Conservation (phyloP, 495 filamentous ascomycete genomes). For the Hypomontagnella submonticulosa region DNA sequence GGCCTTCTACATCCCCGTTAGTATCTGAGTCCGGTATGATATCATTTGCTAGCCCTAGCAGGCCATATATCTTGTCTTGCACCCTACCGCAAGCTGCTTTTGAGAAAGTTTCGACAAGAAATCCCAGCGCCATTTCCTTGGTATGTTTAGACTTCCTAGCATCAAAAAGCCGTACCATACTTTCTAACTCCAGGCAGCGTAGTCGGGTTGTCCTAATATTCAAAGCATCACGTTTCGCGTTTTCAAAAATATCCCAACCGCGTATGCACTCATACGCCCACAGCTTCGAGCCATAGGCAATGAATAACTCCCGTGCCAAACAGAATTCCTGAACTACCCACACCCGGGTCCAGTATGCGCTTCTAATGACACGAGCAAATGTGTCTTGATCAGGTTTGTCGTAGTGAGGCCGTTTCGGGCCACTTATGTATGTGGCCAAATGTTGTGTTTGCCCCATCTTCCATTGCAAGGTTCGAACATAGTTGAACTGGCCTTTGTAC, state of each 20-base stretch:
- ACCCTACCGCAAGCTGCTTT: conserved; percentile 1
- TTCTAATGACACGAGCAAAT: background rate
- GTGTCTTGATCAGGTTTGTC: background rate
- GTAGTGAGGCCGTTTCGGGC: background rate
- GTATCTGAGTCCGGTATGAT: background rate
- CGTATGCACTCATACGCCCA: background rate
- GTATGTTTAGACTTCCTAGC: background rate
- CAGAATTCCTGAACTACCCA: conserved; percentile 18
- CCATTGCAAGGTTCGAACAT: conserved; percentile 7
- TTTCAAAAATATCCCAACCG: background rate
- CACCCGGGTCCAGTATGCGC: conserved; percentile 11
- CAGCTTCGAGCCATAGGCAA: background rate
- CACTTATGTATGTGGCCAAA: background rate
- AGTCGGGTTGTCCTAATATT: too few species aligned
- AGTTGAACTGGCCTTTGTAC: background rate
- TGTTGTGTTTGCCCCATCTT: background rate
- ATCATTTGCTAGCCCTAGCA: conserved; percentile 13
- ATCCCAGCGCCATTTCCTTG: conserved; percentile 2
- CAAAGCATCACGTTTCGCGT: too few species aligned
- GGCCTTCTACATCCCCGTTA: background rate
- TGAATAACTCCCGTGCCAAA: background rate
- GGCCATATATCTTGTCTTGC: conserved; percentile 8
- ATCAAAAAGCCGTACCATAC: conserved; percentile 4
- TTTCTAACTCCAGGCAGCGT: background rate
- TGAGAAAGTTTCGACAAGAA: conserved; percentile 7